These are phyloP conservation scores for Leishmania arabica DNA, from an alignment of 208 protist genomes.

Conservation along the genomic window DNA sequence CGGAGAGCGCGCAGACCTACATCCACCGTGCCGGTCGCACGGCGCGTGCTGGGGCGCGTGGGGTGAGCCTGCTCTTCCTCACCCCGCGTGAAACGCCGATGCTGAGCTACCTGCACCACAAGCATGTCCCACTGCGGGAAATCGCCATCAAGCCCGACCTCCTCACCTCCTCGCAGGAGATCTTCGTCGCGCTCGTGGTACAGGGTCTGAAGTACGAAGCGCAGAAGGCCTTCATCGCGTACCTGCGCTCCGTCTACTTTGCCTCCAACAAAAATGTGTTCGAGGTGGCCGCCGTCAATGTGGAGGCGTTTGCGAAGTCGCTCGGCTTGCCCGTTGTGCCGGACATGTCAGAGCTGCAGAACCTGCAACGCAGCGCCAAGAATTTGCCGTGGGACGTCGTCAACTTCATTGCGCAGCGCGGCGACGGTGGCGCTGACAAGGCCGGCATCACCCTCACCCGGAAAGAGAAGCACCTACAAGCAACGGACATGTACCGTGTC, in stretches of 20 bases:
- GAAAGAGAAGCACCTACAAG: slow-evolving; percentile 83
- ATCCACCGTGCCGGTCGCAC: slow-evolving; percentile 99
- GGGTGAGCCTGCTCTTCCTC: slow-evolving; percentile 96
- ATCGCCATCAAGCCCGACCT: slow-evolving; percentile 83
- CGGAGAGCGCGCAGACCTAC: slow-evolving; percentile 98
- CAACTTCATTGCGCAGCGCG: slow-evolving; percentile 74
- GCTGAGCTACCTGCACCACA: slow-evolving; percentile 91
- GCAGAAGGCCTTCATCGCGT: slow-evolving; percentile 98
- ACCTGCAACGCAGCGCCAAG: slow-evolving; percentile 77
- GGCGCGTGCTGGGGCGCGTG: slow-evolving; percentile 91
- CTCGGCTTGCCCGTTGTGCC: slow-evolving; percentile 95
- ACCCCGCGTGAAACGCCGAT: slow-evolving; percentile 97
- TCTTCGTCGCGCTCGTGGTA: slow-evolving; percentile 92
- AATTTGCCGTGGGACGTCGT: slow-evolving; percentile 91
- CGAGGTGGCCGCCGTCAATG: slow-evolving; percentile 88
- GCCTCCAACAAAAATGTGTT: slow-evolving; percentile 97
- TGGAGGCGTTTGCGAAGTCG: slow-evolving; percentile 90
- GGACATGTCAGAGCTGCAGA: slow-evolving; percentile 91
- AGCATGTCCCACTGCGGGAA: slow-evolving; percentile 78
- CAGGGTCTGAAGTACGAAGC: slow-evolving; percentile 97
- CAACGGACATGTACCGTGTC: slow-evolving; percentile 86
- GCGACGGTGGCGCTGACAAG: slow-evolving; percentile 9
- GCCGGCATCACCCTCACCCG: slow-evolving; percentile 41
- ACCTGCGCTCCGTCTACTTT: slow-evolving; percentile 96
- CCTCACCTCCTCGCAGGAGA: slow-evolving; percentile 74